Conservation (phyloP, 768 basidiomycete genomes). For the Floccularia luteovirens region DNA sequence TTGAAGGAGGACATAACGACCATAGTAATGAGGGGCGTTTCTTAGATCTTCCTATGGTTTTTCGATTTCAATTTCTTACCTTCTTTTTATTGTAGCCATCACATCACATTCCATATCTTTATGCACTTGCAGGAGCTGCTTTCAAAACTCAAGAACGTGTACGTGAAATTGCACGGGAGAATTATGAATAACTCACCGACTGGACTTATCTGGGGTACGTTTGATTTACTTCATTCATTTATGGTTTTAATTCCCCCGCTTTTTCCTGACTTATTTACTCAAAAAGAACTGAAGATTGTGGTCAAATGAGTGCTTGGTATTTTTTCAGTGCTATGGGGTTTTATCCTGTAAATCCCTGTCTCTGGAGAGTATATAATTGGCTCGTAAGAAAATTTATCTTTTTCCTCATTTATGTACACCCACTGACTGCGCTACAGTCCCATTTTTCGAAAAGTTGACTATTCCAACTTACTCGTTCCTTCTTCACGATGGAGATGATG, state of each 20-base stretch:
- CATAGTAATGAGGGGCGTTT: conserved; percentile 68
- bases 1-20: conserved; percentile 62
- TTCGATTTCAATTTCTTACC: background rate
- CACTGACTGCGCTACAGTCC: conserved; percentile 17
- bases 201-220: conserved; percentile 67
- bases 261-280: background rate
- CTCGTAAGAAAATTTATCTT: conserved; percentile 43
- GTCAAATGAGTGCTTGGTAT: conserved; percentile 90
- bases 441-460: conserved; percentile 44
- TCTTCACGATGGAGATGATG: too few relatives aligned
- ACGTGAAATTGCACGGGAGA: conserved; percentile 49
- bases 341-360: conserved; percentile 79
- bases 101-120: conserved; percentile 82
- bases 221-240: background rate
- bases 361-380: conserved; percentile 73
- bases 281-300: conserved; percentile 91
- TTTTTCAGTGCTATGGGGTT: conserved; percentile 79
- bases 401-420: background rate
- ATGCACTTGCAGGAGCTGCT: conserved; percentile 64
- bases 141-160: conserved; percentile 67
- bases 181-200: conserved; percentile 65
- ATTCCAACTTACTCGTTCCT: conserved; percentile 43
- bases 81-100: conserved; percentile 64
- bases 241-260: background rate
- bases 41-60: background rate